Base-by-base conservation (phyloP, 768 basidiomycete species). In the Leccinum obscurum region DNA sequence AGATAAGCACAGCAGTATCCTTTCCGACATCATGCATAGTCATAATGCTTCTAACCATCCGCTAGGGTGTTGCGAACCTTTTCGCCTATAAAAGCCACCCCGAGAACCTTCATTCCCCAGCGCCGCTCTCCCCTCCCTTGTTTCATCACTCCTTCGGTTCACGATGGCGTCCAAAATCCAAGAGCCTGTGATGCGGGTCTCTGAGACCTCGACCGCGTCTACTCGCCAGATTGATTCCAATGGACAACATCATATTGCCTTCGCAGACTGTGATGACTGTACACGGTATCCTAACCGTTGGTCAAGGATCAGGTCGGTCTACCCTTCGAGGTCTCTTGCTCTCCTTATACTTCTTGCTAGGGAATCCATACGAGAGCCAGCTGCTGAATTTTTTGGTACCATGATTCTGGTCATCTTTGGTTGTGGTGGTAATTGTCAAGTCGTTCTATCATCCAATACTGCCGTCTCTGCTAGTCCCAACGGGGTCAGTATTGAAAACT, bases 351-450 rank as follows among this genome's bases (percentile, higher is more conserved):
- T 24, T 52, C 39, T 30, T 13, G 8, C 32, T 59, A 83, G 85
- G 30, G 73, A 77, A 57, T 67, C 69, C 51, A 67, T 88, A 44
- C 77, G 82, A 60, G 87, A 89, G 71, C 81, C 85, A 15, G 80
- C 78, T 32, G 88, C 85, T 17, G 87, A 89, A 69, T 86, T 88
- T 64, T 67, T 87, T 50, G 87, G 86, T 11, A 78, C 80, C 9
- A 80, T 81, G 66, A 74, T 87, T 35, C 73, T 88, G 14, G 75
- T 86, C 57, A 81, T 86, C 55, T 83, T 88, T 61, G 87, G 87
- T 24, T 75, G 75, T 49, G 86, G 85, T 49, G 81, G 81, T 48
- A 77, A 82, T 59, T 85, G 83, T 65, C 86, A 88, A 69, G 80
- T 78, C 3, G 77, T 81, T 32, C 76, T 88, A 9, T 82, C 84